Percentiles rank a stretch among this genome's conserved stretches.
Conservation (phyloP, 2,329 filamentous ascomycete genomes). For the Penicillium freii region DNA sequence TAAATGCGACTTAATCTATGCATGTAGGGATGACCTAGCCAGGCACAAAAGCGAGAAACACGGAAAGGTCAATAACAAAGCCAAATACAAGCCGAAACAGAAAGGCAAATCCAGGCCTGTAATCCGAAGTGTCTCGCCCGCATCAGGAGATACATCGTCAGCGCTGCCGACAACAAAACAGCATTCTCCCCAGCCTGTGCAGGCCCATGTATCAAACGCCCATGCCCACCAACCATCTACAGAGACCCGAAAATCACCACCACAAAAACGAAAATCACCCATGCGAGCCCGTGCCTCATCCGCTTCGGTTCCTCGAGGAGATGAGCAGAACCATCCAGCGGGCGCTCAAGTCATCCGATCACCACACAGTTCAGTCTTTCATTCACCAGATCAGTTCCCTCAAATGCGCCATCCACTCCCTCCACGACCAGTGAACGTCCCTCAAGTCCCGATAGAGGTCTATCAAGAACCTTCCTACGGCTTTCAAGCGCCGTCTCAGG, state of each 20-base stretch:
- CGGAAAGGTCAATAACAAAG: rapidly evolving
- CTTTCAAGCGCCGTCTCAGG: background rate
- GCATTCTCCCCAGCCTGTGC: background rate
- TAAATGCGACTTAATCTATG: background rate
- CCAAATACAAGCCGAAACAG: background rate
- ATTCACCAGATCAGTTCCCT: background rate
- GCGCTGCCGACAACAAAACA: background rate
- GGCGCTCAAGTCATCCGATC: background rate
- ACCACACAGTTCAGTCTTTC: background rate
- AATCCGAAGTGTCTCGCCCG: background rate
- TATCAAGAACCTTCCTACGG: background rate
- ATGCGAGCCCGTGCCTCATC: background rate
- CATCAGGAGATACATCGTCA: background rate
- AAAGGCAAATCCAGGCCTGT: background rate
- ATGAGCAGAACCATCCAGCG: background rate
- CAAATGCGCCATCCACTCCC: background rate
- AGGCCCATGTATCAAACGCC: background rate
- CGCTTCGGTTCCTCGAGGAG: too few species aligned
- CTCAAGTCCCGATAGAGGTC: background rate
- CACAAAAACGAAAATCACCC: background rate
- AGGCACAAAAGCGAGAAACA: background rate
- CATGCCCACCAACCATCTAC: background rate
- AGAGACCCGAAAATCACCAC: background rate
- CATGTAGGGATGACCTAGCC: background rate
- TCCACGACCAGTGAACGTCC: background rate